These are phyloP conservation scores for Capillidium heterosporum DNA, from an alignment of 371 early-diverging fungal species.

Conservation along the genomic window DNA sequence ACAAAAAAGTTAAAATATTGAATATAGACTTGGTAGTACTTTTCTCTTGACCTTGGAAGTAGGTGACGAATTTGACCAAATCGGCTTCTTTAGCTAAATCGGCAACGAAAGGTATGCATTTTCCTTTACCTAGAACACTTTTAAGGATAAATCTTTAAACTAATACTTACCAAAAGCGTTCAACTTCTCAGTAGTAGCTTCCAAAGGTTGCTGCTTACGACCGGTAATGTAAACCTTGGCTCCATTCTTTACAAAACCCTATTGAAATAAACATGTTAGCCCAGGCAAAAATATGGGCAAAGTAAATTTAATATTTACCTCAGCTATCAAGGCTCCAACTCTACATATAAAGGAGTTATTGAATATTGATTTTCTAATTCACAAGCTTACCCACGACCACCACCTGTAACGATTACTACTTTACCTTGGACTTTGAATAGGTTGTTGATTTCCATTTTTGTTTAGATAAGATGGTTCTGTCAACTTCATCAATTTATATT, in stretches of 20 bases:
- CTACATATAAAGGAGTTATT: constrained; percentile 7
- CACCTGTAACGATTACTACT: constrained; percentile 83
- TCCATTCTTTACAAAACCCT: constrained; percentile 53
- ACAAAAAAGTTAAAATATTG: neutral
- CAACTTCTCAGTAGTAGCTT: constrained; percentile 37
- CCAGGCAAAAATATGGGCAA: neutral
- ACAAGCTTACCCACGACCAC: constrained; percentile 38
- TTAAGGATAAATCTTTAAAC: neutral
- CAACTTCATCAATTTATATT: too few species aligned
- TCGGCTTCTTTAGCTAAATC: constrained; percentile 51
- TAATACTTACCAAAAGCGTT: constrained; percentile 20
- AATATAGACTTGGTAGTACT: constrained; percentile 13
- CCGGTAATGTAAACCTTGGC: constrained; percentile 58
- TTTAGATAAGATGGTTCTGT: too few species aligned
- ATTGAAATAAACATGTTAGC: neutral
- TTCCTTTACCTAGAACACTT: constrained; percentile 21
- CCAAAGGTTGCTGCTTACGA: constrained; percentile 38
- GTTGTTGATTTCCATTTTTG: constrained; percentile 4
- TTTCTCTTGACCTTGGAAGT: constrained; percentile 34
- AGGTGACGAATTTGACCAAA: constrained; percentile 31
- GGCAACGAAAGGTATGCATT: constrained; percentile 52
- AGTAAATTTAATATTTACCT: constrained; percentile 12
- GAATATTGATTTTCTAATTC: neutral
- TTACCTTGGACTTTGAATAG: constrained; percentile 70
- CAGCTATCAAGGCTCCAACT: constrained; percentile 52